Conservation (phyloP, 2,329 filamentous ascomycete species). For the Alternaria tenuissima region DNA sequence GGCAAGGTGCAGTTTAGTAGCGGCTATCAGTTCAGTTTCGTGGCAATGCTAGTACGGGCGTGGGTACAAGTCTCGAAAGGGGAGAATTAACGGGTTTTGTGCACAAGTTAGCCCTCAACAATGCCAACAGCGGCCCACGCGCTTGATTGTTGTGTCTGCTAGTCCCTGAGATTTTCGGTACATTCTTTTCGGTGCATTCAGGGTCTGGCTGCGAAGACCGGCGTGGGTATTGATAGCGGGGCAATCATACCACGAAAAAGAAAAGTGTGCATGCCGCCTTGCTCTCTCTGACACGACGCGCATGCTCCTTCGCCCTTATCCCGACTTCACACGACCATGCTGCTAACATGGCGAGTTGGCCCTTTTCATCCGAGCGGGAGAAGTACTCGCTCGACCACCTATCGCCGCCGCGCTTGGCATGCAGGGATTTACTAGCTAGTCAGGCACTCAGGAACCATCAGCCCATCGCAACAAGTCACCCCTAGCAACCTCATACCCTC, state of each 20-base stretch:
- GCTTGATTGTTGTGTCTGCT: constrained; percentile 13
- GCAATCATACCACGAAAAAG: neutral
- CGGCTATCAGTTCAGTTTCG: constrained; percentile 39
- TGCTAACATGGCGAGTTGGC: neutral
- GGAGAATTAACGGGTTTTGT: constrained; percentile 36
- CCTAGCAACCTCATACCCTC: constrained; percentile 4
- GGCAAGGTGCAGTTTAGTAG: constrained; percentile 48
- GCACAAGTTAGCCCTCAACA: constrained; percentile 38
- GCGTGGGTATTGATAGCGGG: neutral
- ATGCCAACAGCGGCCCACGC: constrained; percentile 33
- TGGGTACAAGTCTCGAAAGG: constrained; percentile 25
- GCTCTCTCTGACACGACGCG: neutral
- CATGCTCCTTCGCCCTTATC: neutral
- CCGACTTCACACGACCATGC: neutral
- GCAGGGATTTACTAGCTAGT: constrained; percentile 13
- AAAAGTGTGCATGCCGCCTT: constrained; percentile 3
- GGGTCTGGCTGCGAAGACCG: constrained; percentile 13
- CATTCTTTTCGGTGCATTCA: constrained; percentile 14
- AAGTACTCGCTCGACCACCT: constrained; percentile 4
- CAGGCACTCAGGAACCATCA: constrained; percentile 14
- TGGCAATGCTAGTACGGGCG: constrained; percentile 40
- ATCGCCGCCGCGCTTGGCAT: constrained; percentile 11
- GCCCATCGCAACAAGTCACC: constrained; percentile 2
- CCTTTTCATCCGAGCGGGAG: neutral
- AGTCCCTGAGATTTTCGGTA: constrained; percentile 7